Percentiles rank a stretch among this genome's conserved stretches.
These are phyloP conservation scores for Zhuliangozyma parablackwelliae DNA, from an alignment of 1,139 yeast species.

Conservation along the genomic window DNA sequence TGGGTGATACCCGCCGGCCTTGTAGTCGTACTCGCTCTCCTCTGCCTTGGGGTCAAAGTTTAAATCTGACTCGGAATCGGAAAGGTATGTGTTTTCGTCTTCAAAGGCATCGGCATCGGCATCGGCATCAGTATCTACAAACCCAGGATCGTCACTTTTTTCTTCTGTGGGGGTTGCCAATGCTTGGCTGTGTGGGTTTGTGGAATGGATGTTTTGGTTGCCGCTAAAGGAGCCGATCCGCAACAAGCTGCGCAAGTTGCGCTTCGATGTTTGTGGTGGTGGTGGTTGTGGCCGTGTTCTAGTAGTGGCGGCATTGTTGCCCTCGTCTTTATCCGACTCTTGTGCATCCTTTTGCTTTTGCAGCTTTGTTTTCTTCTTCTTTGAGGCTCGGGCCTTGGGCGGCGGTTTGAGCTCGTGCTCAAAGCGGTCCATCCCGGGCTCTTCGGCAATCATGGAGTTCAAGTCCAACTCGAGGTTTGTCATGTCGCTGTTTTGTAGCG, in stretches of 20 bases:
- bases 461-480: too few species aligned
- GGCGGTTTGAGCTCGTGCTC: not conserved
- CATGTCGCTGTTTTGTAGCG: conserved; percentile 40
- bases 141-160: too few species aligned
- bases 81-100: conserved; percentile 7
- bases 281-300: conserved; percentile 1
- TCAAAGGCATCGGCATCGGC: conserved; percentile 4
- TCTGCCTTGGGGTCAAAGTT: conserved; percentile 33
- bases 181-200: conserved; percentile 9
- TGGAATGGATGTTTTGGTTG: conserved; percentile 8
- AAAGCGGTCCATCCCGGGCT: not conserved
- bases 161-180: not conserved
- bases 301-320: not conserved
- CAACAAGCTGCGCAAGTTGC: conserved; percentile 10
- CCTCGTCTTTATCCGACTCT: too few species aligned
- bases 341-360: too few species aligned
- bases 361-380: not conserved
- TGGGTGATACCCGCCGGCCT: conserved; percentile 41
- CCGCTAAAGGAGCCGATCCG: conserved; percentile 12
- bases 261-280: too few species aligned
- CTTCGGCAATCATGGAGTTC: conserved; percentile 16
- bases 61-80: conserved; percentile 22
- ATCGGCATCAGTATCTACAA: not conserved
- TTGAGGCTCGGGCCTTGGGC: not conserved
- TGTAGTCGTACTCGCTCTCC: conserved; percentile 35